A percentile compares a stretch with the other conserved stretches of the same genome.
phyloP scores from a whole-genome alignment of 805 yeast species.

The Kazachstania viticola region DNA sequence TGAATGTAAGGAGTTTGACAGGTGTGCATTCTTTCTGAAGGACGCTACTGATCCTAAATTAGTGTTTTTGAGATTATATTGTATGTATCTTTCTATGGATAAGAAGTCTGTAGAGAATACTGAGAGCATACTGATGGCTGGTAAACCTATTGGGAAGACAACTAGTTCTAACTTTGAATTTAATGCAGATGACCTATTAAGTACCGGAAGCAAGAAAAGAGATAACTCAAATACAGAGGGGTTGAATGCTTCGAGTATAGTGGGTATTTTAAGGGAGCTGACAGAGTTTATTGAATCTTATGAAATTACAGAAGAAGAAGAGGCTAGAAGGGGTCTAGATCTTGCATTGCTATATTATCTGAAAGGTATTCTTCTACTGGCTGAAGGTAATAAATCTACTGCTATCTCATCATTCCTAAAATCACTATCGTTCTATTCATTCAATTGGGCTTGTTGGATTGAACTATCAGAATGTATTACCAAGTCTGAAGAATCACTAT shows the following conservation, averaged over 20 bases:
- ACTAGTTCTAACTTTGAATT: conserved; percentile 3
- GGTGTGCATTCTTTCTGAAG: conserved; percentile 53
- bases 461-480: conserved; percentile 57
- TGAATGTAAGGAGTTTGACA: conserved; percentile 72
- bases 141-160: conserved; percentile 12
- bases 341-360: conserved; percentile 57
- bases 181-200: conserved; percentile 1
- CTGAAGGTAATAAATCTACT: conserved; percentile 40
- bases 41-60: conserved; percentile 37
- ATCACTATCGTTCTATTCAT: conserved; percentile 61
- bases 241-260: conserved; percentile 18
- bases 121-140: conserved; percentile 48
- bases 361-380: conserved; percentile 53
- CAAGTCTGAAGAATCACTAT: conserved; percentile 48
- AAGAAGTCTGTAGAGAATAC: conserved; percentile 57
- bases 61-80: conserved; percentile 55
- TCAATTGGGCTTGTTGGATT: conserved; percentile 90
- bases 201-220: background rate
- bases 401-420: conserved; percentile 54
- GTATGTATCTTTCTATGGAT: conserved; percentile 68
- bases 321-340: conserved; percentile 13
- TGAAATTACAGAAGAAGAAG: conserved; percentile 1
- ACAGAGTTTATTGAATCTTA: conserved; percentile 9
- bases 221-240: conserved; percentile 6
- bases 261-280: conserved; percentile 33